These are phyloP conservation scores for Boletus tomentosulus DNA, from an alignment of 768 basidiomycete genomes.

Conservation along the genomic window DNA sequence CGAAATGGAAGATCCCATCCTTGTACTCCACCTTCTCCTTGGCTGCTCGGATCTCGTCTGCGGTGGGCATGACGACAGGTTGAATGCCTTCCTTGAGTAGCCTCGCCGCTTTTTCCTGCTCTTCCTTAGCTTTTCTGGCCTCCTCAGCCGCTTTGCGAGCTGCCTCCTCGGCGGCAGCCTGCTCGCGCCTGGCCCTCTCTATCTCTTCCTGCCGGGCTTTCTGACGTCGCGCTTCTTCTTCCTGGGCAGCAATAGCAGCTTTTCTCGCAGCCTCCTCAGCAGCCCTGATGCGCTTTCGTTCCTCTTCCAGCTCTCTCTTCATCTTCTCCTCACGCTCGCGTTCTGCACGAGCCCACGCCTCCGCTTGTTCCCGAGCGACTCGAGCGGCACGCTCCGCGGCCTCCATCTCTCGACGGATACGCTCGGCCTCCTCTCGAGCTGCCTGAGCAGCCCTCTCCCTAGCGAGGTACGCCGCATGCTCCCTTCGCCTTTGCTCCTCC, in stretches of 20 bases:
- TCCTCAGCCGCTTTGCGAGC: conserved; percentile 22
- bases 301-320: conserved; percentile 18
- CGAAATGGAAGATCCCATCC: conserved; percentile 29
- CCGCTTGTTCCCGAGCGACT: conserved; percentile 20
- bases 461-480: conserved; percentile 14
- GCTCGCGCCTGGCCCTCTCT: conserved; percentile 10
- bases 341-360: conserved; percentile 25
- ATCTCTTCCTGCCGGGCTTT: conserved; percentile 19
- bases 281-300: conserved; percentile 12
- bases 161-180: conserved; percentile 22
- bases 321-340: conserved; percentile 16
- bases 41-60: conserved; percentile 21
- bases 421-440: conserved; percentile 22
- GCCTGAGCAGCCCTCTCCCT: conserved; percentile 22
- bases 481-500: conserved; percentile 16
- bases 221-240: conserved; percentile 23
- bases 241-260: conserved; percentile 22
- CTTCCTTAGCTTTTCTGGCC: conserved; percentile 19
- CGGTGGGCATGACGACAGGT: conserved; percentile 29
- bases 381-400: conserved; percentile 23
- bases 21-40: conserved; percentile 25
- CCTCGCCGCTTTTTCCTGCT: conserved; percentile 19
- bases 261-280: conserved; percentile 23
- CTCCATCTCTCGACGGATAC: conserved; percentile 18
- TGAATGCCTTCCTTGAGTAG: conserved; percentile 26